phyloP scores from a whole-genome alignment of 2,329 filamentous ascomycete species.

The Tothia fuscella region DNA sequence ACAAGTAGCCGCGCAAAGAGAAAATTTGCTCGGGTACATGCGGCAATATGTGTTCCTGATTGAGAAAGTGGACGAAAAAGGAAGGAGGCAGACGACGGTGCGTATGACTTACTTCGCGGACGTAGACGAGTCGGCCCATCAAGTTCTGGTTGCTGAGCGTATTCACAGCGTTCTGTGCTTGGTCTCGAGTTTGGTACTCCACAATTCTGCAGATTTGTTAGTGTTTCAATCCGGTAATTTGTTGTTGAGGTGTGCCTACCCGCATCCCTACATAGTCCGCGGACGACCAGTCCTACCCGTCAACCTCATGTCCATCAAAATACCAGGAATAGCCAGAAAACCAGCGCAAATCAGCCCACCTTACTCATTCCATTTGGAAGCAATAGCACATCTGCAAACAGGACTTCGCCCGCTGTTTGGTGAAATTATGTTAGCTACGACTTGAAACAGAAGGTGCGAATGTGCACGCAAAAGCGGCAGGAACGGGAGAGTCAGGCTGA shows the following conservation, averaged over 20 bases:
- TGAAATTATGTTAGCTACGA: not conserved
- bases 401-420: constrained; percentile 88
- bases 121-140: constrained; percentile 97
- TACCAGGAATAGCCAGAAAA: constrained; percentile 50
- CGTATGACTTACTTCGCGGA: constrained; percentile 83
- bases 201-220: constrained; percentile 61
- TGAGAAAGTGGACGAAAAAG: not conserved
- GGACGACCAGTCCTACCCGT: constrained; percentile 87
- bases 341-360: constrained; percentile 92
- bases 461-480: constrained; percentile 21
- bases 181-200: constrained; percentile 99
- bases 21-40: not conserved
- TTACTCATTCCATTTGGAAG: constrained; percentile 99
- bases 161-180: constrained; percentile 94
- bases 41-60: constrained; percentile 6
- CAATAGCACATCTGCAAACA: constrained; percentile 98
- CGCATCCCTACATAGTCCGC: constrained; percentile 97
- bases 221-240: not conserved
- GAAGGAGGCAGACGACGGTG: not conserved
- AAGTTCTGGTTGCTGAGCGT: constrained; percentile 98
- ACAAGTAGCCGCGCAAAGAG: constrained; percentile 3
- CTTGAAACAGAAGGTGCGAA: constrained; percentile 8
- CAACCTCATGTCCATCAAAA: constrained; percentile 93
- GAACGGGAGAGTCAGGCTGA: constrained; percentile 12
- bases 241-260: constrained; percentile 53